phyloP scores from a whole-genome alignment of 768 basidiomycete species.

The Sarcomyxa edulis region DNA sequence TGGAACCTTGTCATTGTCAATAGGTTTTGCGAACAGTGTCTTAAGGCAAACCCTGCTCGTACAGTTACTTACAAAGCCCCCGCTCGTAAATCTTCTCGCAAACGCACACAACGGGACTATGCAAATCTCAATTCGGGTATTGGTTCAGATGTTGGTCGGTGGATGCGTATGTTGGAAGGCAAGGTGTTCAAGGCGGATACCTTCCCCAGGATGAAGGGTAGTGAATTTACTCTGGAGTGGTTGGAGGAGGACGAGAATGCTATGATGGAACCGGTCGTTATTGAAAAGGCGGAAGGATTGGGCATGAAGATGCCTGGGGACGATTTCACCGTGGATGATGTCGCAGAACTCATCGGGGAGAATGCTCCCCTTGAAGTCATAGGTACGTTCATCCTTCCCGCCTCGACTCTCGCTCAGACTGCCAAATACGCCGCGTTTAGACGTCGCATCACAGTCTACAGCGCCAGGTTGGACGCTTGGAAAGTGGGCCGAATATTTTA shows the following conservation, averaged over 20 bases:
- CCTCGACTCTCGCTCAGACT: background rate
- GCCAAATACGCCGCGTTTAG: too few relatives aligned
- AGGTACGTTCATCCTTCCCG: constrained; percentile 39
- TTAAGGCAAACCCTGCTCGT: constrained; percentile 52
- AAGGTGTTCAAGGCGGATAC: constrained; percentile 57
- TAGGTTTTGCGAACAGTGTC: constrained; percentile 72
- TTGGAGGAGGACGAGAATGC: constrained; percentile 65
- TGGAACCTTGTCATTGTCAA: constrained; percentile 5
- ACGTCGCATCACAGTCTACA: constrained; percentile 85
- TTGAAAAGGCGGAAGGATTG: constrained; percentile 72
- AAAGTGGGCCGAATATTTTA: constrained; percentile 88
- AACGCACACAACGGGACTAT: constrained; percentile 72
- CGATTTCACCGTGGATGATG: constrained; percentile 72
- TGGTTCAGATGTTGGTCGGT: constrained; percentile 60
- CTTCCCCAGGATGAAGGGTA: constrained; percentile 65
- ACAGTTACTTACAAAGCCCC: constrained; percentile 72
- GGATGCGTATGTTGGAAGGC: constrained; percentile 63
- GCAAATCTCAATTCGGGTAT: constrained; percentile 66
- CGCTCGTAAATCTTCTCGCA: constrained; percentile 76
- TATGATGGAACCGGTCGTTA: constrained; percentile 78
- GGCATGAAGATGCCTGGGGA: constrained; percentile 85
- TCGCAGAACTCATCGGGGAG: constrained; percentile 75
- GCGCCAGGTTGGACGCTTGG: constrained; percentile 85
- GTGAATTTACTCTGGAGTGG: constrained; percentile 70
- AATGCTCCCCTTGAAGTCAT: constrained; percentile 87